phyloP scores from a whole-genome alignment of 2,329 filamentous ascomycete species.

The Aspergillus sp. region DNA sequence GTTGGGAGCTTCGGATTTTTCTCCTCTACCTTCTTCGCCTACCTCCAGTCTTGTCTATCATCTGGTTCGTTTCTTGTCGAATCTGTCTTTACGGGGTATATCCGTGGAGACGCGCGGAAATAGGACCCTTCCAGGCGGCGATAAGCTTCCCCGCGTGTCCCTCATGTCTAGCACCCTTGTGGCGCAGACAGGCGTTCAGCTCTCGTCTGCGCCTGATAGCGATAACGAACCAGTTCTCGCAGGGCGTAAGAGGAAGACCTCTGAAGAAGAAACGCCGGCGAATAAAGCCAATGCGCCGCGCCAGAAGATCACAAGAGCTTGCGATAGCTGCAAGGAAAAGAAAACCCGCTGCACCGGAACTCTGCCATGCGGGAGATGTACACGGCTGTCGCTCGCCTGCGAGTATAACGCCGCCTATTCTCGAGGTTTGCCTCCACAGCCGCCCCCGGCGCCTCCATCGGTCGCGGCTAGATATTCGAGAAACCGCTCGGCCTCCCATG shows the following conservation, averaged over 20 bases:
- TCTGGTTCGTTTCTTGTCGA: neutral
- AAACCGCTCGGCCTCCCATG: slow-evolving; percentile 1
- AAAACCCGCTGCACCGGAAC: slow-evolving; percentile 41
- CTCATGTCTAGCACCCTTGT: slow-evolving; percentile 8
- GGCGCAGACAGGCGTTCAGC: slow-evolving; percentile 11
- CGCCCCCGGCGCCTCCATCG: slow-evolving; percentile 24
- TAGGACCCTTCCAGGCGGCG: neutral
- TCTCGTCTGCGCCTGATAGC: slow-evolving; percentile 2
- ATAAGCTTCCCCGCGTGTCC: neutral
- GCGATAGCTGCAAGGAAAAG: slow-evolving; percentile 40
- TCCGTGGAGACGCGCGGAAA: slow-evolving; percentile 1
- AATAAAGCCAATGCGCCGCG: slow-evolving; percentile 24
- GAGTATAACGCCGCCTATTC: slow-evolving; percentile 40
- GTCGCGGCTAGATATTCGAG: slow-evolving; percentile 11
- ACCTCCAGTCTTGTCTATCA: neutral
- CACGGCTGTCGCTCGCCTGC: slow-evolving; percentile 31
- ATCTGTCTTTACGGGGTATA: neutral
- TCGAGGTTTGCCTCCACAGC: slow-evolving; percentile 36
- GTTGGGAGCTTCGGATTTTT: slow-evolving; percentile 10
- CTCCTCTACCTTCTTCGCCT: neutral
- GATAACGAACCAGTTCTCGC: slow-evolving; percentile 1
- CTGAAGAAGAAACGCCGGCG: slow-evolving; percentile 13
- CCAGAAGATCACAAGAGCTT: slow-evolving; percentile 40
- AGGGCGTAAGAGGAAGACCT: slow-evolving; percentile 32
- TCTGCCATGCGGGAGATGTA: slow-evolving; percentile 36